Percentiles rank a stretch among this genome's conserved stretches.
phyloP scores from a whole-genome alignment of 2,329 filamentous ascomycete genomes.

The Fusarium sp. region DNA sequence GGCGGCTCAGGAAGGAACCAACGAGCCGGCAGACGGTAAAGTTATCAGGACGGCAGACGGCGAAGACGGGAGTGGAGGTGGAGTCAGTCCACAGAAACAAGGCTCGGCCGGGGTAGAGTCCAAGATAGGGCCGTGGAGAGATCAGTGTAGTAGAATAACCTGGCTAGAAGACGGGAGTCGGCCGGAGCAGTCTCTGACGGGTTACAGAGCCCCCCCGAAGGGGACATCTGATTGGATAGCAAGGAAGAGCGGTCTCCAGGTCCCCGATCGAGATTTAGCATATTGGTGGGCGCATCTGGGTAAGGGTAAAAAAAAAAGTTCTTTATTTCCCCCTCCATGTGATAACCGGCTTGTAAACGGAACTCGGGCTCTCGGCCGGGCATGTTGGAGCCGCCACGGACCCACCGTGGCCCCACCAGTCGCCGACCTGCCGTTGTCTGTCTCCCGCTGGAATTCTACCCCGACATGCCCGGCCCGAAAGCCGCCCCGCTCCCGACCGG shows the following conservation, averaged over 20 bases:
- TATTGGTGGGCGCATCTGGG: neutral
- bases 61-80: constrained; percentile 14
- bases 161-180: constrained; percentile 26
- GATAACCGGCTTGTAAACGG: neutral
- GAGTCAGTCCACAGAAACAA: constrained; percentile 18
- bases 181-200: constrained; percentile 1
- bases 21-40: constrained; percentile 17
- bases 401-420: constrained; percentile 10
- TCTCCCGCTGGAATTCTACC: constrained; percentile 7
- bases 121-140: constrained; percentile 3
- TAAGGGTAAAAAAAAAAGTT: neutral
- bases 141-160: constrained; percentile 5
- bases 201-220: constrained; percentile 8
- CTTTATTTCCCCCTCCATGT: neutral
- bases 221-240: neutral
- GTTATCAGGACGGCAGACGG: constrained; percentile 3
- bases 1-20: constrained; percentile 14
- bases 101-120: neutral
- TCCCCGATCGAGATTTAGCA: neutral
- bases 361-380: constrained; percentile 24
- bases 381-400: constrained; percentile 11
- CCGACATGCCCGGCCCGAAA: constrained; percentile 30
- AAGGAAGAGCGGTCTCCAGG: neutral
- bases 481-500: constrained; percentile 28
- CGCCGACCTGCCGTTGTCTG: constrained; percentile 13